Evolutionary conservation across 345 rosid genomes (phyloP), one percentile per base, ranked within the genome.

Genomic region (Salix suchowensis): DNA sequence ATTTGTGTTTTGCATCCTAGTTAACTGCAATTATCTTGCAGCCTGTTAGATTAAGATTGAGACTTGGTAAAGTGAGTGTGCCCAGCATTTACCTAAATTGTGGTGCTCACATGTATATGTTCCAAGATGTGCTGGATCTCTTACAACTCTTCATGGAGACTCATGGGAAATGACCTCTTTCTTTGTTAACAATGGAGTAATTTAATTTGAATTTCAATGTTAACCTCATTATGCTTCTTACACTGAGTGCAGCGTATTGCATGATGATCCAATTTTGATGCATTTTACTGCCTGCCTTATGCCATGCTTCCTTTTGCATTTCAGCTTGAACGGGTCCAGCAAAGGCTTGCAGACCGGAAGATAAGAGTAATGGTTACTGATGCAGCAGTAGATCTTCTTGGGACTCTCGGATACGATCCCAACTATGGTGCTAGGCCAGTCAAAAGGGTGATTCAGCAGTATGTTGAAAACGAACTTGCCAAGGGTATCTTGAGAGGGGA

Each of bases 341-440:
- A 90, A 84, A 87, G 99, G 66, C 84, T 92, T 65, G 91, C 92
- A 15, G 99, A 96, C 72, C 86, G 92, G 75, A 96, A 96, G 85
- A 91, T 94, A 88, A 91, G 86, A 82, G 77, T 94, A n/a, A 61
- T 44, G 78, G 87, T 96, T 66, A 90, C 85, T 0, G 94, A 94
- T 61, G 89, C 87, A 7, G 96, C 99, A 23, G 86, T 92, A 37
- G 89, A 89, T 69, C 93, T 92, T 72, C 93, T 96, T 0, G 99
- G 91, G 12, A 90, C 76, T 81, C 97, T 94, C 6, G 97, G 99
- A 32, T 96, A 94, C 68, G 99, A 94, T 76, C 97, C 97, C 0
- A 94, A 84, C 88, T 96, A 96, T 7, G 99, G 99, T 61, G 99
- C 98, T 13, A 85, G 99, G 81, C 98, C 99, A 1, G 98, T 96